phyloP scores from a whole-genome alignment of 2,329 filamentous ascomycete species.

The Beauveria asiatica region DNA sequence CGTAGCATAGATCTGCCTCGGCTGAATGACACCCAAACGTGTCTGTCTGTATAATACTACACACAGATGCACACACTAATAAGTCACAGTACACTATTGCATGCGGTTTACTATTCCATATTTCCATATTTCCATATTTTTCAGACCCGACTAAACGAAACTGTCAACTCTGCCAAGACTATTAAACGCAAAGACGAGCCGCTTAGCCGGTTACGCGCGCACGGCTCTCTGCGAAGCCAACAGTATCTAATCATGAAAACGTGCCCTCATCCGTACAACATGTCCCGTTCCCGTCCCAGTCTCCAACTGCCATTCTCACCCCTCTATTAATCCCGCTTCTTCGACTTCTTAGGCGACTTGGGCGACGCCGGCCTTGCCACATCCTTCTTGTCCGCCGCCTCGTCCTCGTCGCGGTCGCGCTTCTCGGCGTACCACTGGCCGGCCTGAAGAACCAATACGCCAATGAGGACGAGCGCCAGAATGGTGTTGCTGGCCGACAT shows the following conservation, averaged over 20 bases:
- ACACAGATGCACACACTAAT: not conserved
- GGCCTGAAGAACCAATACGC: constrained; percentile 85
- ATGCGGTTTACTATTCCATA: not conserved
- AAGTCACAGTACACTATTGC: not conserved
- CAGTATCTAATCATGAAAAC: not conserved
- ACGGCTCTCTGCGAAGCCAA: not conserved
- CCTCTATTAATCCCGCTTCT: constrained; percentile 28
- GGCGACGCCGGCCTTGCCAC: constrained; percentile 17
- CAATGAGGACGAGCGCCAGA: constrained; percentile 81
- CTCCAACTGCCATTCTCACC: not conserved
- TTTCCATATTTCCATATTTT: not conserved
- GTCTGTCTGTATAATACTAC: not conserved
- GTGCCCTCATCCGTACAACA: constrained; percentile 3
- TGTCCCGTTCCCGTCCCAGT: not conserved
- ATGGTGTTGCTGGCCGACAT: constrained; percentile 94
- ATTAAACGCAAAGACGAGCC: not conserved
- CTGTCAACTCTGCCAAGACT: not conserved
- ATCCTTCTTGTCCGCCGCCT: constrained; percentile 48
- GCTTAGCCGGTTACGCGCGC: not conserved
- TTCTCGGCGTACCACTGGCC: constrained; percentile 98
- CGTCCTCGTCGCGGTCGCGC: constrained; percentile 76
- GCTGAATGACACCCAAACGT: not conserved
- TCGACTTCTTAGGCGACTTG: constrained; percentile 13
- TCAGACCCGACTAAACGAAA: not conserved
- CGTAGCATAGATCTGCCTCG: not conserved